These are phyloP conservation scores for Chenopodium quinoa DNA, from an alignment of 148 eudicot genomes.

Conservation along the genomic window DNA sequence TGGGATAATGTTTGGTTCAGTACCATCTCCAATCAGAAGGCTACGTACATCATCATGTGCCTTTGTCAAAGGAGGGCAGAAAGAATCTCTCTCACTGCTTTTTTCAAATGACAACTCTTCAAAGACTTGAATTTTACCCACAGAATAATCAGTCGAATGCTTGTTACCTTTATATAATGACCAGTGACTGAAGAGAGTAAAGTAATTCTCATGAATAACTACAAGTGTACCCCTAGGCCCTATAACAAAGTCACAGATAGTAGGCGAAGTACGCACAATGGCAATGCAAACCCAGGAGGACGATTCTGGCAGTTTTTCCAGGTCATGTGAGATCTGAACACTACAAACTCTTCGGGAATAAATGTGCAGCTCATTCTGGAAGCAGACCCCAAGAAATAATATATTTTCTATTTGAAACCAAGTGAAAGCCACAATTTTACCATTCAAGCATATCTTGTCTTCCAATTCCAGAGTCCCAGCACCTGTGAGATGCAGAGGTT, in stretches of 20 bases:
- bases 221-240: constrained; percentile 63
- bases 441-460: constrained; percentile 56
- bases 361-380: constrained; percentile 62
- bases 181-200: constrained; percentile 71
- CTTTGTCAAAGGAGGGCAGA: constrained; percentile 35
- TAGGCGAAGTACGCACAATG: constrained; percentile 34
- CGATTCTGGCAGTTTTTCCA: constrained; percentile 35
- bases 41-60: constrained; percentile 29
- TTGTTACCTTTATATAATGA: constrained; percentile 36
- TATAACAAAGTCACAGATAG: constrained; percentile 62
- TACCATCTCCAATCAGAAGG: constrained; percentile 31
- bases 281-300: constrained; percentile 78
- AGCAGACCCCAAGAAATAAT: constrained; percentile 76
- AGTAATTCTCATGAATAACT: constrained; percentile 57
- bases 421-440: constrained; percentile 49
- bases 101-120: constrained; percentile 35
- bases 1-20: constrained; percentile 26
- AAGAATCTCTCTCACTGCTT: constrained; percentile 21
- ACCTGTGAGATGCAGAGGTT: constrained; percentile 45
- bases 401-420: constrained; percentile 72
- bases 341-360: constrained; percentile 53
- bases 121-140: constrained; percentile 27
- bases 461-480: constrained; percentile 62
- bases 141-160: constrained; percentile 16
- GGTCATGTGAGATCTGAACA: constrained; percentile 29